Conservation (phyloP, 23 red algal genomes). For the Gracilaria caudata region DNA sequence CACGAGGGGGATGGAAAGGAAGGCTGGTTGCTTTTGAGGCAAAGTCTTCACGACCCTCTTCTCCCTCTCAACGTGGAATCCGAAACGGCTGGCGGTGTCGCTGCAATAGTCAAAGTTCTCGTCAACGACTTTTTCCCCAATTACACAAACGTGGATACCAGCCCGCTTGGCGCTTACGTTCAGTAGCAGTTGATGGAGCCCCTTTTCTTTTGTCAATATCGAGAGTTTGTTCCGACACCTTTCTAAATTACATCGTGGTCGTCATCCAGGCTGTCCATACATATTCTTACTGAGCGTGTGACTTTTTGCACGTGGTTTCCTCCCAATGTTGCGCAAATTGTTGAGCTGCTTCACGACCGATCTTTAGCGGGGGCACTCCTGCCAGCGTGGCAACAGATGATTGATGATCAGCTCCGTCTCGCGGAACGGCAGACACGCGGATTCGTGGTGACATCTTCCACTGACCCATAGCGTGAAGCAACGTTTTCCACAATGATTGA, state of each 20-base stretch:
- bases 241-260: neutral
- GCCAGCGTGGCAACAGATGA: slow-evolving; percentile 30
- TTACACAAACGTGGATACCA: slow-evolving; percentile 45
- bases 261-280: neutral
- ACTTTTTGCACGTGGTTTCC: neutral
- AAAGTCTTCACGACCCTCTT: slow-evolving; percentile 90
- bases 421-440: slow-evolving; percentile 35
- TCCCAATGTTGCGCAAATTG: slow-evolving; percentile 54
- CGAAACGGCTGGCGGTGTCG: slow-evolving; percentile 67
- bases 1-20: slow-evolving; percentile 77
- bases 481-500: neutral
- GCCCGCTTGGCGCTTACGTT: slow-evolving; percentile 27
- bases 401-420: slow-evolving; percentile 25
- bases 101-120: slow-evolving; percentile 40
- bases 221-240: neutral
- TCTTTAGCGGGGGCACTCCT: slow-evolving; percentile 30
- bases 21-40: slow-evolving; percentile 87
- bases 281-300: neutral
- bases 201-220: neutral
- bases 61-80: slow-evolving; percentile 89
- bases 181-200: neutral
- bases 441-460: slow-evolving; percentile 22
- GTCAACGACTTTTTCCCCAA: slow-evolving; percentile 49
- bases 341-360: slow-evolving; percentile 19
- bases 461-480: slow-evolving; percentile 3